Evolutionary conservation across 1,284 basidiomycete species (phyloP), one percentile per base, ranked within the genome.

Genomic region (Ceratobasidium papillatum): DNA sequence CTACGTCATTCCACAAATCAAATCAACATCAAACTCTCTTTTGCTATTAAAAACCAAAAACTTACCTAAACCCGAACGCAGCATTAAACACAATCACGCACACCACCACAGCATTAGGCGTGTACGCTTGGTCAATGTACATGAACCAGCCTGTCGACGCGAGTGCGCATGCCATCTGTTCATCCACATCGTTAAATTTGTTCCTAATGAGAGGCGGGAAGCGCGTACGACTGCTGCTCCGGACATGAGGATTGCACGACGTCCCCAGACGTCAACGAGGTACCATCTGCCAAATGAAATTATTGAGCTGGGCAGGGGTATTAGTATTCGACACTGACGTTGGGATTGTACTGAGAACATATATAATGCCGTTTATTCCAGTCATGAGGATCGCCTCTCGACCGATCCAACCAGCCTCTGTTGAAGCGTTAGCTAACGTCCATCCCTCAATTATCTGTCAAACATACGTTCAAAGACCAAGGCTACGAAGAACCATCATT

Each of bases 401-500:
- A n/a, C 97, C 97, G 75, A 98, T 88, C 96, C 97, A 99, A 54
- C 97, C 97, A 56, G 96, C 96, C 85, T 93, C 93, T 95, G 84
- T 59, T 30, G 1, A 1, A 3, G 25, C n/a, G 8, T 71, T 61
- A 80, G 72, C n/a, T 22, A 64, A 49, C 77, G 61, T 59, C 17
- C 43, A n/a, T 11, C 36, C 14, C 14, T 36, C 45, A n/a, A 43
- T 14, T 1, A 27, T 14, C 61, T 2, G 14, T 27, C 68, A 25
- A 5, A 81, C 84, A 74, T 78, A 93, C 93, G 91, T 87, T 95
- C 93, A 79, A 95, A 96, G 0, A 95, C 93, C 73, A 90, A 87
- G 64, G 91, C 91, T 92, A 77, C 34, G 64, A 74, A 62, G 74
- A 36, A 30, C 22, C 32, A n/a, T n/a, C 32, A 32, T 30, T 58